Conservation (phyloP, 345 rosid genomes). For the Eucalyptus cloeziana region DNA sequence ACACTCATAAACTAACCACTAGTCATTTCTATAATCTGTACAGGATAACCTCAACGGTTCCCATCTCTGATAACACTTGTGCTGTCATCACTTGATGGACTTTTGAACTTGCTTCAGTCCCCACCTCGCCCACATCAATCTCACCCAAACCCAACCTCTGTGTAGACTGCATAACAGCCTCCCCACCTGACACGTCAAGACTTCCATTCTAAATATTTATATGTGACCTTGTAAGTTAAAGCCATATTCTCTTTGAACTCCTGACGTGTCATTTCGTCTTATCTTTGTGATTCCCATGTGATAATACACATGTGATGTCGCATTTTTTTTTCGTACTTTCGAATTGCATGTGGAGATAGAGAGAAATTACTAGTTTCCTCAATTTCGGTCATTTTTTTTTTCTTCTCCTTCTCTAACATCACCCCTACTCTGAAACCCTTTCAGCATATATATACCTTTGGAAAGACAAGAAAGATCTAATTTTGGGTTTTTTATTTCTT, state of each 20-base stretch:
- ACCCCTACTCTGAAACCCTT: neutral
- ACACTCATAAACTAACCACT: too few species aligned
- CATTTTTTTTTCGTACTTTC: too few species aligned
- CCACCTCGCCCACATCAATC: too few species aligned
- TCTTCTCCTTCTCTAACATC: neutral
- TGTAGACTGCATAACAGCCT: neutral
- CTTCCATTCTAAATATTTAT: neutral
- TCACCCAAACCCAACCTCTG: neutral
- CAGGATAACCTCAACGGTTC: too few species aligned
- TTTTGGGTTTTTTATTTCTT: neutral
- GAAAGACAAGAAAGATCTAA: neutral
- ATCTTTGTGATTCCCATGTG: neutral
- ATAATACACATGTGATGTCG: too few species aligned
- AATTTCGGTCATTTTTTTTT: neutral
- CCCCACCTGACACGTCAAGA: neutral
- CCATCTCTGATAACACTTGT: too few species aligned
- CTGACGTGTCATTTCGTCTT: neutral
- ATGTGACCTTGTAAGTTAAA: neutral
- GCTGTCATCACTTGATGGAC: too few species aligned
- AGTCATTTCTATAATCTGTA: too few species aligned
- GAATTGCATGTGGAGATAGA: neutral
- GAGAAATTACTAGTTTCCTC: neutral
- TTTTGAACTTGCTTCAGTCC: neutral
- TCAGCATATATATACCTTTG: neutral
- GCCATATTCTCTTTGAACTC: neutral